Base-by-base conservation (phyloP, 2,329 filamentous ascomycete species). In the Fusarium continuum region DNA sequence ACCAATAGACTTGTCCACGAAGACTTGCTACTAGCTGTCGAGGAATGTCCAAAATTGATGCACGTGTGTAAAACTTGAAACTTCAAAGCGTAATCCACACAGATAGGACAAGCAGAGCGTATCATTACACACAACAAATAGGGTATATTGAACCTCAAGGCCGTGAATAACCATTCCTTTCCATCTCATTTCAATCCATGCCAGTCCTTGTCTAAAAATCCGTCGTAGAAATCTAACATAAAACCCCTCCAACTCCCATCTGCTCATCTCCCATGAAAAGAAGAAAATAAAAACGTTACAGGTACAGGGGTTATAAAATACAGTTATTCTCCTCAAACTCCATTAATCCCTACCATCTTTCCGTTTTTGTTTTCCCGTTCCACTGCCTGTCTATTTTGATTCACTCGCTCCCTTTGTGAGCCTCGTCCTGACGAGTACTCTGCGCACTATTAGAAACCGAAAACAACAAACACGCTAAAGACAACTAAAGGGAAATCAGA, bases 371-470 rank as follows among this genome's bases (percentile, higher is more conserved):
- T 41, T 49, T 34, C 44, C 44, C 43, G 40, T 32, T 46, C 41
- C 53, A 35, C 44, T 44, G 36, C 54, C 51, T 53, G 62, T 65
- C 62, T 66, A 65, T 65, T 59, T 65, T 66, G 29, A 44, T 57
- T 61, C 55, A 23, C 45, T 32, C 32, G 29, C 43, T 44, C 23
- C 55, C 26, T 46, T 46, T 26, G 20, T 28, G 36, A 58, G 29
- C 28, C 58, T 47, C 60, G 52, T 54, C 58, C 52, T 49, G 58
- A 53, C 58, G 61, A 38, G 46, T 40, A 44, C 38, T 58, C 56
- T 43, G 26, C 38, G 28, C 39, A 61, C n/a, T 31, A 41, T 31
- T 36, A 61, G 23, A 38, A 48, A 39, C 29, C 38, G 38, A 53
- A n/a, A 29, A 41, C 35, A 43, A 48, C 38, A 57, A 62, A 58